These are phyloP conservation scores for Trypanosoma lewisi DNA, from an alignment of 208 protist genomes.

Conservation along the genomic window DNA sequence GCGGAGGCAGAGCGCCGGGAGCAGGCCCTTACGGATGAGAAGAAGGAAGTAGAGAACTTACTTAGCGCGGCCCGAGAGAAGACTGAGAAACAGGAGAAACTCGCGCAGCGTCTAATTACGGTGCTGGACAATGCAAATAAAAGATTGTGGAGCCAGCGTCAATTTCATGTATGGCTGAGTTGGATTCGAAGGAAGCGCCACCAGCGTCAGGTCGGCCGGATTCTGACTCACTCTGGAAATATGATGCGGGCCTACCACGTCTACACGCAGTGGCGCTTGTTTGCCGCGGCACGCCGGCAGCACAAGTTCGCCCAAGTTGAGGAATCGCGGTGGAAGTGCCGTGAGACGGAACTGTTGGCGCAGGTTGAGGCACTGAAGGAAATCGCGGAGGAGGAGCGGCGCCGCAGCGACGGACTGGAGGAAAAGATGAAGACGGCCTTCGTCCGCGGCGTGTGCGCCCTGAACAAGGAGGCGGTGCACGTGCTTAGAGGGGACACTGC, in stretches of 20 bases:
- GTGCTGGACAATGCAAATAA: slow-evolving; percentile 10
- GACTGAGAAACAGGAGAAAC: slow-evolving; percentile 9
- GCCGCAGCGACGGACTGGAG: slow-evolving; percentile 43
- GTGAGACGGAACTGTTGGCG: slow-evolving; percentile 45
- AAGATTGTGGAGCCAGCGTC: not conserved
- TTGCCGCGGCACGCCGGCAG: slow-evolving; percentile 39
- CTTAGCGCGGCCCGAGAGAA: not conserved
- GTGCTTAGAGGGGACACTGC: slow-evolving; percentile 43
- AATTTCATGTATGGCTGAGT: slow-evolving; percentile 36
- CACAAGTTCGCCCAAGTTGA: slow-evolving; percentile 27
- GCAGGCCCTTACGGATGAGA: slow-evolving; percentile 7
- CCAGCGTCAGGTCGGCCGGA: slow-evolving; percentile 13
- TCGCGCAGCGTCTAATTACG: not conserved
- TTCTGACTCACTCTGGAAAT: slow-evolving; percentile 10
- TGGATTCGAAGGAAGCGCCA: slow-evolving; percentile 27
- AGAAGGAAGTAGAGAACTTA: slow-evolving; percentile 3
- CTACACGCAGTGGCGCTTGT: slow-evolving; percentile 61
- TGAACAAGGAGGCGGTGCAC: slow-evolving; percentile 90
- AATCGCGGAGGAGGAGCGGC: slow-evolving; percentile 32
- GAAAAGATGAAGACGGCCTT: slow-evolving; percentile 79
- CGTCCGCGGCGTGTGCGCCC: slow-evolving; percentile 80
- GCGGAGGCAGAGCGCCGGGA: slow-evolving; percentile 17
- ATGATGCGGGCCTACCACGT: slow-evolving; percentile 23
- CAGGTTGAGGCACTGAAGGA: slow-evolving; percentile 36
- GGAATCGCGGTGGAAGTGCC: slow-evolving; percentile 26